phyloP scores from a whole-genome alignment of 768 basidiomycete genomes.

The Boletus rubescentipes region DNA sequence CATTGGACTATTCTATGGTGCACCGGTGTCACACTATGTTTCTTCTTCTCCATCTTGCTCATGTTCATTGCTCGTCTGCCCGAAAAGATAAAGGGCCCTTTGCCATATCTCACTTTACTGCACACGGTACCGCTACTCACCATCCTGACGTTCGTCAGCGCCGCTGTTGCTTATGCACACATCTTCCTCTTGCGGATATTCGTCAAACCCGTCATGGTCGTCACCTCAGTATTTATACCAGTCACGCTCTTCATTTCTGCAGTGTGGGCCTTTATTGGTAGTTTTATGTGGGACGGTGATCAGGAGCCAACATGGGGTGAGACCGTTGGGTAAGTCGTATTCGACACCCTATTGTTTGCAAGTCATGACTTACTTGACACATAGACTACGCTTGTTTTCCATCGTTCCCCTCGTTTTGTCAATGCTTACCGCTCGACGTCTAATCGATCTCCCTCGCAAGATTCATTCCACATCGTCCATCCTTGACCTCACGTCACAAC shows the following conservation, averaged over 20 bases:
- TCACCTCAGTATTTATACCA: conserved; percentile 74
- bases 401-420: conserved; percentile 71
- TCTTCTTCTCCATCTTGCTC: conserved; percentile 62
- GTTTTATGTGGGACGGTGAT: conserved; percentile 60
- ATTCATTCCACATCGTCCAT: conserved; percentile 64
- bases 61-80: conserved; percentile 59
- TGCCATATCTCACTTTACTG: conserved; percentile 68
- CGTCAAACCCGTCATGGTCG: conserved; percentile 79
- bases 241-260: conserved; percentile 71
- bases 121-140: conserved; percentile 78
- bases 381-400: conserved; percentile 61
- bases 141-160: conserved; percentile 69
- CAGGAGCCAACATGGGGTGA: conserved; percentile 77
- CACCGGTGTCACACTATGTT: conserved; percentile 54
- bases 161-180: conserved; percentile 69
- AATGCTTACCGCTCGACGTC: conserved; percentile 65
- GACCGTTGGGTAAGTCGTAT: conserved; percentile 63
- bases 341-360: background rate
- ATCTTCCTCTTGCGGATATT: conserved; percentile 77
- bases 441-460: conserved; percentile 68
- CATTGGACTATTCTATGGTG: conserved; percentile 71
- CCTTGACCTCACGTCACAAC: conserved; percentile 60
- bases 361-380: conserved; percentile 9
- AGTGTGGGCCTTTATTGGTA: conserved; percentile 79
- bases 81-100: conserved; percentile 19